Conservation (phyloP, 1,284 basidiomycete genomes). For the Filobasidium uniguttulatum region DNA sequence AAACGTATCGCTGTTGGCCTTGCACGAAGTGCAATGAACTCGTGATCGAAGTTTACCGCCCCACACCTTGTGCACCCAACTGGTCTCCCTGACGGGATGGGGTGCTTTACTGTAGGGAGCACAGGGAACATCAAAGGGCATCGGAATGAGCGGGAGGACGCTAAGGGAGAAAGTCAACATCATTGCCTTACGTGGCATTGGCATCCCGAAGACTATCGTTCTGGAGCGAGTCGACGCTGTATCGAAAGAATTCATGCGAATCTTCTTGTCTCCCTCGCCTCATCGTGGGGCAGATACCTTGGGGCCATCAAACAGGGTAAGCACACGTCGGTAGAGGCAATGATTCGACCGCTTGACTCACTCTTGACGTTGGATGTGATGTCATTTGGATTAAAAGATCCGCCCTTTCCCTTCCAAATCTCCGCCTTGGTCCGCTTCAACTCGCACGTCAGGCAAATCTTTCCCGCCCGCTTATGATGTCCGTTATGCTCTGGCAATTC, state of each 20-base stretch:
- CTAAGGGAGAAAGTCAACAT: not conserved
- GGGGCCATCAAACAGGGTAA: not conserved
- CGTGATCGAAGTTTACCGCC: conserved; percentile 84
- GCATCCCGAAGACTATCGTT: conserved; percentile 57
- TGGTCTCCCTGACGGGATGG: conserved; percentile 66
- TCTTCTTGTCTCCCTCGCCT: conserved; percentile 89
- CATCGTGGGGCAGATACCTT: conserved; percentile 85
- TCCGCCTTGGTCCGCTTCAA: conserved; percentile 1
- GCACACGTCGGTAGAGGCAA: not conserved
- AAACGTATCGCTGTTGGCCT: conserved; percentile 86
- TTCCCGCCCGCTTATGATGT: conserved; percentile 20
- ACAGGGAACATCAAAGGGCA: no score
- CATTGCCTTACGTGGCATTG: conserved; percentile 42
- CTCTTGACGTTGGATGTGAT: conserved; percentile 57
- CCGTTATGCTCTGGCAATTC: conserved; percentile 40
- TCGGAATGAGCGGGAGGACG: not conserved
- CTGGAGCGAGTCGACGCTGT: conserved; percentile 82
- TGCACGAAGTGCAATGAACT: conserved; percentile 75
- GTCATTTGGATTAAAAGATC: conserved; percentile 42
- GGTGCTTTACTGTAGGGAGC: conserved; percentile 51
- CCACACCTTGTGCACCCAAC: conserved; percentile 89
- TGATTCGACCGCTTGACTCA: conserved; percentile 32
- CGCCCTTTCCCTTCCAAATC: conserved; percentile 19
- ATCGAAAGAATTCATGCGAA: conserved; percentile 93
- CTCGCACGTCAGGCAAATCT: conserved; percentile 12